These are phyloP conservation scores for Lactifluus echinatus DNA, from an alignment of 768 basidiomycete species.

Conservation along the genomic window DNA sequence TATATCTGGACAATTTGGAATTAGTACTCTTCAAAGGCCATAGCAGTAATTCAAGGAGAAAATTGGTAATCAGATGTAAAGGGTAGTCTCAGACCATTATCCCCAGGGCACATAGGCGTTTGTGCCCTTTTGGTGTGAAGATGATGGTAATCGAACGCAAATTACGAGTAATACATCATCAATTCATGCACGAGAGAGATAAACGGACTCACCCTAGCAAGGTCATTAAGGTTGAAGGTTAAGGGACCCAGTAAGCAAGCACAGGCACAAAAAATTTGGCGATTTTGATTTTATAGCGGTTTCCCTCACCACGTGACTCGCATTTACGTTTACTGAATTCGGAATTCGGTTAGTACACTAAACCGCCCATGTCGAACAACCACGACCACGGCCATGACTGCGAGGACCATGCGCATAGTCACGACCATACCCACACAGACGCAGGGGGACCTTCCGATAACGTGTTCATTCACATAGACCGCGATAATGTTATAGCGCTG, in stretches of 20 bases:
- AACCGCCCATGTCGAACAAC: conserved; percentile 41
- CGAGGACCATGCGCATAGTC: conserved; percentile 43
- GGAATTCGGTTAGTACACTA: too few relatives aligned
- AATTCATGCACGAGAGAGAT: conserved; percentile 11
- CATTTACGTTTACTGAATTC: too few relatives aligned
- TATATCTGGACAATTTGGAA: background rate
- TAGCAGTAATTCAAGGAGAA: background rate
- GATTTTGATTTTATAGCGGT: too few relatives aligned
- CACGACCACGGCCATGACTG: conserved; percentile 43
- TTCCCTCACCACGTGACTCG: background rate
- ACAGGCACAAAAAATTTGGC: too few relatives aligned
- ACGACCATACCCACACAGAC: conserved; percentile 44
- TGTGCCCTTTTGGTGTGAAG: conserved; percentile 60
- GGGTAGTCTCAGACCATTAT: conserved; percentile 61
- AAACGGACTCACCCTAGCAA: conserved; percentile 23
- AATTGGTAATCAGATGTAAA: conserved; percentile 36
- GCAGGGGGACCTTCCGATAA: conserved; percentile 54
- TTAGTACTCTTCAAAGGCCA: background rate
- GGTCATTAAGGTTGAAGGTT: too few relatives aligned
- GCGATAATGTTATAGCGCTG: conserved; percentile 68
- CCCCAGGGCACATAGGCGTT: conserved; percentile 67
- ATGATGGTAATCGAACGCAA: conserved; percentile 72
- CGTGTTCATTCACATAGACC: conserved; percentile 69
- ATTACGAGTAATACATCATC: conserved; percentile 69
- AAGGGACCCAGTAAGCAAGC: too few relatives aligned